These are phyloP conservation scores for Penicillium atrosanguineum DNA, from an alignment of 495 filamentous ascomycete genomes.

Conservation along the genomic window DNA sequence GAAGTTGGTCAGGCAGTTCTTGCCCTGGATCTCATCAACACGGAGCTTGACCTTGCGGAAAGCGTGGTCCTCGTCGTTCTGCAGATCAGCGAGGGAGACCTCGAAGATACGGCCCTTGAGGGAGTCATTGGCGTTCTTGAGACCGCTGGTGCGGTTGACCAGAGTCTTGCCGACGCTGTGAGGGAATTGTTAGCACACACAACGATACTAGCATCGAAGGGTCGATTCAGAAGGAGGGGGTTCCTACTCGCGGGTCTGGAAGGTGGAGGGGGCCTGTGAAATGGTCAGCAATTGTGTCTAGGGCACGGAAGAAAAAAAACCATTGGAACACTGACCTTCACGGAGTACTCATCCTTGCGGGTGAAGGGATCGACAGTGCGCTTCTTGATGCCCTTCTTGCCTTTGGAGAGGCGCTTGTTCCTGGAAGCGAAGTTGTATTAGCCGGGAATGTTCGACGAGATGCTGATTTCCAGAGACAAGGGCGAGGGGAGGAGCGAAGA, in stretches of 20 bases:
- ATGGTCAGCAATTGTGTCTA: conserved; percentile 20
- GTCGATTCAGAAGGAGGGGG: not conserved
- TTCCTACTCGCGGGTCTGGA: conserved; percentile 92
- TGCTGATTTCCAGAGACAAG: not conserved
- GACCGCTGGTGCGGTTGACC: conserved; percentile 97
- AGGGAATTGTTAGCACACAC: conserved; percentile 12
- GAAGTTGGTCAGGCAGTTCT: conserved; percentile 99
- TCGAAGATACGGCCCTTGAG: conserved; percentile 98
- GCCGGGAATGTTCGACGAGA: conserved; percentile 1
- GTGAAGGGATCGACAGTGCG: conserved; percentile 94
- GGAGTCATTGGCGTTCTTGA: conserved; percentile 99
- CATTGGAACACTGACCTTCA: conserved; percentile 67
- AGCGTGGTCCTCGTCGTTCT: conserved; percentile 98
- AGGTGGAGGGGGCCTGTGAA: conserved; percentile 83
- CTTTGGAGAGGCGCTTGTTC: conserved; percentile 99
- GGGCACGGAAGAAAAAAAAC: not conserved
- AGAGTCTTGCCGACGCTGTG: conserved; percentile 96
- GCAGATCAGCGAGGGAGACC: conserved; percentile 96
- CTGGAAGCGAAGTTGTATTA: conserved; percentile 47
- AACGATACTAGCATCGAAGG: not conserved
- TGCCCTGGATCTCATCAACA: conserved; percentile 97
- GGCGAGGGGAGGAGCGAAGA: not conserved
- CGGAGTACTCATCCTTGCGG: conserved; percentile 97
- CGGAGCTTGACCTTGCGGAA: conserved; percentile 99
- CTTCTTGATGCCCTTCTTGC: conserved; percentile 99